Conservation (phyloP, 2,329 filamentous ascomycete genomes). For the Boeremia lycopersici region DNA sequence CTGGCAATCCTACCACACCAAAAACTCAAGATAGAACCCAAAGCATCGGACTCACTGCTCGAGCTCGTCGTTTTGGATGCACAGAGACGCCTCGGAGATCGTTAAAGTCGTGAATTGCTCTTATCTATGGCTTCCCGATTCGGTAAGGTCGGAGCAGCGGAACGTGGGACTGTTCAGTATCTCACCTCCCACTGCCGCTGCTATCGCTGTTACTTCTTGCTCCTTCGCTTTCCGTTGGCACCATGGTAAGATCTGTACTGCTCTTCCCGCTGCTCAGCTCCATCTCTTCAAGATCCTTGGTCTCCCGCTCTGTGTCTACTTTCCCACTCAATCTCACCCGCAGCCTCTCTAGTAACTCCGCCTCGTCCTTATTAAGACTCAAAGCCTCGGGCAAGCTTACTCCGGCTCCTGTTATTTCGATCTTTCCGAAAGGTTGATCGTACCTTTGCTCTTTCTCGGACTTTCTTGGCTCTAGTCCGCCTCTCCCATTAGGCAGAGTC, state of each 20-base stretch:
- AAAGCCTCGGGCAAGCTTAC: slow-evolving; percentile 46
- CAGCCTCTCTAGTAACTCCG: slow-evolving; percentile 44
- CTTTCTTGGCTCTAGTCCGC: slow-evolving; percentile 27
- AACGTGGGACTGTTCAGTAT: not conserved
- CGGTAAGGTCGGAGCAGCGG: slow-evolving; percentile 3
- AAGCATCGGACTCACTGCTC: no score
- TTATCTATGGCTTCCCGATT: slow-evolving; percentile 13
- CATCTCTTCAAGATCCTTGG: slow-evolving; percentile 14
- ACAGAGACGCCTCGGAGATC: slow-evolving; percentile 7
- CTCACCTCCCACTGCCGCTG: slow-evolving; percentile 1
- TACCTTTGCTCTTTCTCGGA: slow-evolving; percentile 23
- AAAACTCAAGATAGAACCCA: no score
- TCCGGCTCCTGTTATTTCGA: slow-evolving; percentile 40
- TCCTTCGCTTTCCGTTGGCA: slow-evolving; percentile 22
- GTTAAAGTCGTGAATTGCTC: slow-evolving; percentile 5
- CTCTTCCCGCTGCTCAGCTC: slow-evolving; percentile 22
- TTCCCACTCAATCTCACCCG: slow-evolving; percentile 38
- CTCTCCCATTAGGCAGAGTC: slow-evolving; percentile 29
- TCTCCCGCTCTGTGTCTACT: slow-evolving; percentile 11
- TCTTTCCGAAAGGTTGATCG: slow-evolving; percentile 22
- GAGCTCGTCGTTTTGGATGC: not conserved
- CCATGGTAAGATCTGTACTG: slow-evolving; percentile 29
- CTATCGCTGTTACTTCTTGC: slow-evolving; percentile 16
- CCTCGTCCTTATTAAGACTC: slow-evolving; percentile 44
- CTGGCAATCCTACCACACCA: no score